Conservation (phyloP, 768 basidiomycete genomes). For the Rhizopogon rudus region DNA sequence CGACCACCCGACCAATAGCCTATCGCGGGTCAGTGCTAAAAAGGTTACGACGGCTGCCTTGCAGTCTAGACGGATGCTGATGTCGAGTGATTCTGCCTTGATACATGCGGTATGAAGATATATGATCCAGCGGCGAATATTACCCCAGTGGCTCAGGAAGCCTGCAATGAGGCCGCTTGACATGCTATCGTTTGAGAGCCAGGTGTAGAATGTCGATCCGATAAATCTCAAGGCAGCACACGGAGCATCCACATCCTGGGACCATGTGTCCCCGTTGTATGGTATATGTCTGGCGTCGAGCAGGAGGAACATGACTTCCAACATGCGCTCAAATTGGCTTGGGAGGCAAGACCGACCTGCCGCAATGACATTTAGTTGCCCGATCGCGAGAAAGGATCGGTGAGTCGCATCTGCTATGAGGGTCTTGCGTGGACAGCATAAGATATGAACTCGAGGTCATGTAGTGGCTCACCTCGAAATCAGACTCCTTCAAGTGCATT, state of each 20-base stretch:
- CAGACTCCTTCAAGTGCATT: background rate
- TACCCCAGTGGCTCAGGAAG: constrained; percentile 15
- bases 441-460: background rate
- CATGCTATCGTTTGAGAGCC: constrained; percentile 15
- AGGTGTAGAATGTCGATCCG: constrained; percentile 18
- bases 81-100: constrained; percentile 1
- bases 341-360: constrained; percentile 9
- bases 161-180: constrained; percentile 9
- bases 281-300: constrained; percentile 18
- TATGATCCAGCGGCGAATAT: constrained; percentile 23
- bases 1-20: constrained; percentile 22
- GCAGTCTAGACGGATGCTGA: constrained; percentile 13
- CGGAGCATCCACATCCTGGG: constrained; percentile 8
- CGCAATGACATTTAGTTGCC: constrained; percentile 11
- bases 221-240: constrained; percentile 14
- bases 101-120: constrained; percentile 16
- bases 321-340: constrained; percentile 17
- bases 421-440: constrained; percentile 2
- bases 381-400: constrained; percentile 10
- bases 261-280: constrained; percentile 1
- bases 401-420: constrained; percentile 11
- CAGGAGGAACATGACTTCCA: constrained; percentile 16
- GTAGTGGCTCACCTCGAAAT: constrained; percentile 17
- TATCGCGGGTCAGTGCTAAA: constrained; percentile 20
- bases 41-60: constrained; percentile 22